Evolutionary conservation across 305 asterid genomes (phyloP).

Genomic region (Solanum hybrid): DNA sequence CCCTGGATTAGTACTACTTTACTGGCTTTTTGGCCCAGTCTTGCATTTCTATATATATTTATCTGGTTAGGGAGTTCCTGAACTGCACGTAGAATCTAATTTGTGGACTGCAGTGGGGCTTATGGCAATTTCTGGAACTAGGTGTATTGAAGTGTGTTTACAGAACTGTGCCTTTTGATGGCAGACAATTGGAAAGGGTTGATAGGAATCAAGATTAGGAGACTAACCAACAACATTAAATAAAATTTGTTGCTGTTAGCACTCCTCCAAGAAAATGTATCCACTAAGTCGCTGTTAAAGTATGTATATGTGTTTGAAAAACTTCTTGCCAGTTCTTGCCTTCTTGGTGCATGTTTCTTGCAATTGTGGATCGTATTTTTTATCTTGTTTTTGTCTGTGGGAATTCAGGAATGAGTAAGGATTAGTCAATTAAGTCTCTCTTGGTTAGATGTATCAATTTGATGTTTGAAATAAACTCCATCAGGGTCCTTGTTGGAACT

Average conservation of each 20-base stretch:
- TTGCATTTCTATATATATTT: neutral
- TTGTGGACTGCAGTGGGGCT: neutral
- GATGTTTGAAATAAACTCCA: slow-evolving; percentile 16
- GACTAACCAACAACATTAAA: neutral
- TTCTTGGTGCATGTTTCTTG: neutral
- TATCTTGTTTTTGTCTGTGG: neutral
- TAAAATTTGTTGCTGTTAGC: neutral
- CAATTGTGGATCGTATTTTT: neutral
- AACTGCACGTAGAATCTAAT: neutral
- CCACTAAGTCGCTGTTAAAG: neutral
- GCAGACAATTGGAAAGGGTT: neutral
- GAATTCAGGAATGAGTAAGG: neutral
- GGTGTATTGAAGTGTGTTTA: neutral
- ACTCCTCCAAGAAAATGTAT: neutral
- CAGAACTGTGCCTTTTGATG: neutral
- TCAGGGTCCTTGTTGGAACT: slow-evolving; percentile 98
- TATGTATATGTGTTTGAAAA: neutral
- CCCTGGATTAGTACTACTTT: neutral
- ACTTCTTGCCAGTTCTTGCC: neutral
- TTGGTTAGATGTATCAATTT: slow-evolving; percentile 2
- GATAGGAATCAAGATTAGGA: neutral
- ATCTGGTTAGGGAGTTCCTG: neutral
- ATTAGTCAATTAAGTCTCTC: neutral
- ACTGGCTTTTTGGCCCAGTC: neutral
- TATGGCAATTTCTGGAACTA: neutral